A percentile compares a stretch with the other conserved stretches of the same genome.
Conservation (phyloP, 2,329 filamentous ascomycete genomes). For the Scytalidium sp. region DNA sequence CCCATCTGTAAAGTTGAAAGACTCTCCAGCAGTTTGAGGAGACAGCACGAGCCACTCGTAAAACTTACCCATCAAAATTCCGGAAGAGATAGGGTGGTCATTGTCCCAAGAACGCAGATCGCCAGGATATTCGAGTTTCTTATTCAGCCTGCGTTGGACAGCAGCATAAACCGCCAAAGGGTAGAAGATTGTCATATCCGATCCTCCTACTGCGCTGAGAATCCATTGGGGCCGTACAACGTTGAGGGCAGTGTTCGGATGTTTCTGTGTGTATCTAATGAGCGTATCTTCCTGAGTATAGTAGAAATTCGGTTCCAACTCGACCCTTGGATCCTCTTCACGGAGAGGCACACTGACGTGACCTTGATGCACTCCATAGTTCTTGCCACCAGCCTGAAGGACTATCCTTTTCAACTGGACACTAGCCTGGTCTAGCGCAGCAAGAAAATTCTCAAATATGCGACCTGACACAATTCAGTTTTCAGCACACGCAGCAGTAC, state of each 20-base stretch:
- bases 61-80: conserved; percentile 45
- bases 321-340: conserved; percentile 21
- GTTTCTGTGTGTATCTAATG: too few relatives aligned
- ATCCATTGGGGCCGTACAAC: conserved; percentile 46
- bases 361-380: conserved; percentile 23
- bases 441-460: too few relatives aligned
- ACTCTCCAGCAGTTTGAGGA: conserved; percentile 37
- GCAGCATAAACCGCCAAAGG: conserved; percentile 47
- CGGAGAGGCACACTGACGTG: conserved; percentile 2
- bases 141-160: conserved; percentile 38
- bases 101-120: conserved; percentile 42
- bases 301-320: conserved; percentile 26
- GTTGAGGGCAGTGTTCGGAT: conserved; percentile 40
- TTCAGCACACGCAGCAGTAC: too few relatives aligned
- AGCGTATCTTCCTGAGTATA: conserved; percentile 26
- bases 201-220: conserved; percentile 43
- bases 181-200: conserved; percentile 46
- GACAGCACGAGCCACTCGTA: conserved; percentile 48
- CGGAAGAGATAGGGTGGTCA: conserved; percentile 38
- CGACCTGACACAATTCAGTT: too few relatives aligned
- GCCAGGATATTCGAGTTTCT: conserved; percentile 40
- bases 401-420: too few relatives aligned
- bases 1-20: conserved; percentile 48
- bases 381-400: conserved; percentile 21
- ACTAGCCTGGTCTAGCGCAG: too few relatives aligned